A percentile compares a stretch with the other conserved stretches of the same genome.
These are phyloP conservation scores for Alternaria panax DNA, from an alignment of 2,329 filamentous ascomycete genomes.

Conservation along the genomic window DNA sequence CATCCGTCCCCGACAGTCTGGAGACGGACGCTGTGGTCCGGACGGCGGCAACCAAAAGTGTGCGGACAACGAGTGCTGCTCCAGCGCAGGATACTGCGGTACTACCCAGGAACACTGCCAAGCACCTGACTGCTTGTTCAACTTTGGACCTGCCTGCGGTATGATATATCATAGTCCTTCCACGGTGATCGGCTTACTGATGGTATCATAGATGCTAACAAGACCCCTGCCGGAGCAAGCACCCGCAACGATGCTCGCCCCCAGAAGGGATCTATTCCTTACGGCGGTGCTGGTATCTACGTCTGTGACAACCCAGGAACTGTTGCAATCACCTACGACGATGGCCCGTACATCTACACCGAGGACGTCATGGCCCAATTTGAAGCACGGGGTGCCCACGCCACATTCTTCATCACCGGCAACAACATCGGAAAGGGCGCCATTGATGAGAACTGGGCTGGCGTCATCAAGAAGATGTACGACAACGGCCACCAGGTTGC, in stretches of 20 bases:
- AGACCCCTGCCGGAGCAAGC: slow-evolving; percentile 60
- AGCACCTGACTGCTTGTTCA: slow-evolving; percentile 67
- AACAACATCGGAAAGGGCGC: slow-evolving; percentile 64
- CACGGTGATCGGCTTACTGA: slow-evolving; percentile 47
- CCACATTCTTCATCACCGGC: slow-evolving; percentile 72
- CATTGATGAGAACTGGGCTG: slow-evolving; percentile 62
- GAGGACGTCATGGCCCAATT: slow-evolving; percentile 66
- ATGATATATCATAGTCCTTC: neutral
- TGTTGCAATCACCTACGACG: slow-evolving; percentile 72
- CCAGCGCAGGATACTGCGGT: slow-evolving; percentile 60
- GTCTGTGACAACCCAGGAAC: slow-evolving; percentile 61
- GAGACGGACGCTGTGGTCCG: slow-evolving; percentile 39
- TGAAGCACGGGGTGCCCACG: slow-evolving; percentile 65
- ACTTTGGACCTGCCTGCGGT: slow-evolving; percentile 59
- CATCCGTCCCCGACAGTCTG: slow-evolving; percentile 39
- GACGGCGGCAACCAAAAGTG: slow-evolving; percentile 28
- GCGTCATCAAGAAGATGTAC: slow-evolving; percentile 63
- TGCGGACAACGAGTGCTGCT: slow-evolving; percentile 46
- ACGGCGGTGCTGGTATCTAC: slow-evolving; percentile 66
- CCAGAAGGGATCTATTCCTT: slow-evolving; percentile 61
- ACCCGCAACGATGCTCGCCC: slow-evolving; percentile 62
- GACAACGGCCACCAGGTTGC: slow-evolving; percentile 67
- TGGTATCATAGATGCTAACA: slow-evolving; percentile 58
- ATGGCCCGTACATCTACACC: slow-evolving; percentile 70
- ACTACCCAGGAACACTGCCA: slow-evolving; percentile 62